Conservation (phyloP, 345 rosid genomes). For the Viola odorata region DNA sequence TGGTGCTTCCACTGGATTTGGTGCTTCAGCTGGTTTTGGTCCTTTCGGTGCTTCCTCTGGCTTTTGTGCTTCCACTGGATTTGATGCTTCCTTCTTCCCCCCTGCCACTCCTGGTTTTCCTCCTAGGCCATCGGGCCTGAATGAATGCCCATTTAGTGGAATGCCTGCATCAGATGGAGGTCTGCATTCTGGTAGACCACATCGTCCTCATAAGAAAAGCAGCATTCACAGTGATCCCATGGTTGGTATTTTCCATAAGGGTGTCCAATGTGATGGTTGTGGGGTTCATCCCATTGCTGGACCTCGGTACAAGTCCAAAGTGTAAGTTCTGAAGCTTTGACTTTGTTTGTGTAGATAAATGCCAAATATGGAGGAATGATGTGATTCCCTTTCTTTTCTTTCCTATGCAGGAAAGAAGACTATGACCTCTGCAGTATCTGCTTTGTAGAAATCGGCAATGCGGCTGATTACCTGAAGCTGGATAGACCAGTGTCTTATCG, state of each 20-base stretch:
- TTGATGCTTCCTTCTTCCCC: not conserved
- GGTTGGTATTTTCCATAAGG: constrained; percentile 62
- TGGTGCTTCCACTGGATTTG: constrained; percentile 11
- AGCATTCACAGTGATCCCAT: constrained; percentile 19
- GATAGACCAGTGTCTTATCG: constrained; percentile 49
- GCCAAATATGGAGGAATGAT: not conserved
- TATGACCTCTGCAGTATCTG: constrained; percentile 92
- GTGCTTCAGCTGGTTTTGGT: constrained; percentile 7
- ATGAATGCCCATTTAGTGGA: constrained; percentile 60
- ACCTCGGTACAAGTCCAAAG: constrained; percentile 79
- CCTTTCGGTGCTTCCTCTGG: not conserved
- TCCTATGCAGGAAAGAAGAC: constrained; percentile 55
- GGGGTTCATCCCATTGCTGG: constrained; percentile 89
- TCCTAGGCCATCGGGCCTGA: not conserved
- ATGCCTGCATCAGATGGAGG: not conserved
- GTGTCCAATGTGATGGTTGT: constrained; percentile 86
- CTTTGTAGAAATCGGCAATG: constrained; percentile 63
- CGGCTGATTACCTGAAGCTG: constrained; percentile 56
- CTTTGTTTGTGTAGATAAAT: not conserved
- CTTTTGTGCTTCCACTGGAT: not conserved
- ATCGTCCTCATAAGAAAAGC: constrained; percentile 28
- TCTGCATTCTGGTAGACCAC: not conserved
- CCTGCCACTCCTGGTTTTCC: not conserved
- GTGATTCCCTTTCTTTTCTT: not conserved
- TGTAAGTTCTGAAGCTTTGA: constrained; percentile 45